Percentiles rank a stretch among this genome's conserved stretches.
phyloP scores from a whole-genome alignment of 805 yeast species.

The Metschnikowia anglica region DNA sequence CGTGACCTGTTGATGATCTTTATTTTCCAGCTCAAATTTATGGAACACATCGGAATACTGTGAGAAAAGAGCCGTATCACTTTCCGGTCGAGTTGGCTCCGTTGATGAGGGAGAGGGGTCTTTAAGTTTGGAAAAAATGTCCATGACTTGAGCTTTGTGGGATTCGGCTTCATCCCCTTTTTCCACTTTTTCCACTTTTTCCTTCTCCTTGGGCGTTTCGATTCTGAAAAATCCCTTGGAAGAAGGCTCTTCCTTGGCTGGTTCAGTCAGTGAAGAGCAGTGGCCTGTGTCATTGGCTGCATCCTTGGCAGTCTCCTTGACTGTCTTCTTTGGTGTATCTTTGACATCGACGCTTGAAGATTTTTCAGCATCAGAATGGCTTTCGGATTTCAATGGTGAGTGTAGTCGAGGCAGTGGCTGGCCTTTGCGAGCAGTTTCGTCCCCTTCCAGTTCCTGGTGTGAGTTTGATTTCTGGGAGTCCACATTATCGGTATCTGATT shows the following conservation, averaged over 20 bases:
- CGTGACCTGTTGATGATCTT: constrained; percentile 4
- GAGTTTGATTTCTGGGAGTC: too few species aligned
- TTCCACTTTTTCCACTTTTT: not conserved
- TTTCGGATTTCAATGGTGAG: too few species aligned
- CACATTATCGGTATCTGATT: too few species aligned
- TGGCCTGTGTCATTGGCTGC: too few species aligned
- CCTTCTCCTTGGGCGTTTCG: not conserved
- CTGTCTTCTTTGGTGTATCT: not conserved
- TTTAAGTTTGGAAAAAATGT: constrained; percentile 4
- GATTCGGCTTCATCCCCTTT: not conserved
- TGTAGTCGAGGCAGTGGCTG: too few species aligned
- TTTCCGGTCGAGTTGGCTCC: too few species aligned
- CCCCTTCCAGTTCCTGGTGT: too few species aligned
- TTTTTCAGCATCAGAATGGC: too few species aligned
- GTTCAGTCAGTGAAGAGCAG: too few species aligned
- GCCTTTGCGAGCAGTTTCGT: too few species aligned
- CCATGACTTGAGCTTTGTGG: constrained; percentile 2
- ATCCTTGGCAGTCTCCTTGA: too few species aligned
- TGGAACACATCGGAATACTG: constrained; percentile 26
- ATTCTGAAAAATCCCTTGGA: not conserved
- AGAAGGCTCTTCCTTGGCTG: not conserved
- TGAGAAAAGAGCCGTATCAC: constrained; percentile 10
- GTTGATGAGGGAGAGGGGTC: not conserved
- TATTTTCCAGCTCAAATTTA: constrained; percentile 12
- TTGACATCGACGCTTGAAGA: not conserved